A percentile compares a stretch with the other conserved stretches of the same genome.
Evolutionary conservation across 306 rosid genomes (phyloP).

Genomic region (Corylus heterophylla): DNA sequence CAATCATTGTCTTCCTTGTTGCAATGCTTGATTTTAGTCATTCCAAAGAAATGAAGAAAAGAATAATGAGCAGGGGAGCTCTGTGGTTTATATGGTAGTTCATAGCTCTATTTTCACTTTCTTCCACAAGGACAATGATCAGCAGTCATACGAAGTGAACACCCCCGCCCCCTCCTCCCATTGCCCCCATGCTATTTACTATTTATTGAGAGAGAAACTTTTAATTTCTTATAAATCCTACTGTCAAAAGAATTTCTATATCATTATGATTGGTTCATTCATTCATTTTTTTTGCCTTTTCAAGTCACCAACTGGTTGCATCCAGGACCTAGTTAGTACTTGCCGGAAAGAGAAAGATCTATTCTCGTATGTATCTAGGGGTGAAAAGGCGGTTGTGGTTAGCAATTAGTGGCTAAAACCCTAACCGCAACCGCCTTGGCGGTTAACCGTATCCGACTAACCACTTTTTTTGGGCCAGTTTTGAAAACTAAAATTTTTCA

Average conservation of each 20-base stretch:
- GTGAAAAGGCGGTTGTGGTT: too few relatives aligned
- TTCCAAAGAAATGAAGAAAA: not conserved
- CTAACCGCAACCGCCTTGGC: too few relatives aligned
- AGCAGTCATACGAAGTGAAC: not conserved
- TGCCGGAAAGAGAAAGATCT: too few relatives aligned
- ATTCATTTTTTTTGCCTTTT: not conserved
- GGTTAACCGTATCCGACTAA: too few relatives aligned
- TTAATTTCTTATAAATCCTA: not conserved
- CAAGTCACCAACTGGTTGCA: not conserved
- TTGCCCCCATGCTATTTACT: not conserved
- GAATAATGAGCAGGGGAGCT: not conserved
- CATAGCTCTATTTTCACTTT: not conserved
- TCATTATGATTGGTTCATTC: not conserved
- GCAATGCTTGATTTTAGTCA: not conserved
- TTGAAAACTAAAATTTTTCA: too few relatives aligned
- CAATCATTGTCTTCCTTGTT: not conserved
- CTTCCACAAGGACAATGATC: not conserved
- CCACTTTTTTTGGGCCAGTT: too few relatives aligned
- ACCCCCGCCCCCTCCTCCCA: not conserved
- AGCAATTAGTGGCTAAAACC: too few relatives aligned
- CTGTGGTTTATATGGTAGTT: too few relatives aligned
- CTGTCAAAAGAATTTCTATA: not conserved
- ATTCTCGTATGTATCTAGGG: not conserved
- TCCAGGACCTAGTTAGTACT: not conserved
- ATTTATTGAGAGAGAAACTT: not conserved